Evolutionary conservation across 495 filamentous ascomycete genomes (phyloP).

Genomic region (Rhypophila decipiens): DNA sequence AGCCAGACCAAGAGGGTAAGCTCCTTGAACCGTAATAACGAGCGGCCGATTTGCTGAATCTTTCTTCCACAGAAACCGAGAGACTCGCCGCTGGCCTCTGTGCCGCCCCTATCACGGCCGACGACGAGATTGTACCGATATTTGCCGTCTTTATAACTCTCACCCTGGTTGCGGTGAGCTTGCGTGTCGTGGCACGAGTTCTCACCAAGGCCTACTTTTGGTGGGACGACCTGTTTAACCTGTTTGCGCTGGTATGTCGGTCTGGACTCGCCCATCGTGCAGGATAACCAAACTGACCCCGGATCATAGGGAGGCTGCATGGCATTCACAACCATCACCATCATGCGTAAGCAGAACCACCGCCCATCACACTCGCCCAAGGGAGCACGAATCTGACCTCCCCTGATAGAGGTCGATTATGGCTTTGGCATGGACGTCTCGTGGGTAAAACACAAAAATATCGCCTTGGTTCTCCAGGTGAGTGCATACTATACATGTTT

Average conservation of each 20-base stretch:
- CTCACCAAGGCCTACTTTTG: constrained; percentile 26
- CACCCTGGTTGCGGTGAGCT: constrained; percentile 14
- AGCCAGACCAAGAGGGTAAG: too few species aligned
- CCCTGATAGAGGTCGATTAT: constrained; percentile 24
- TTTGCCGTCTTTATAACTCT: constrained; percentile 18
- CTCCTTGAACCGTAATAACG: too few species aligned
- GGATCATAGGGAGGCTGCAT: constrained; percentile 9
- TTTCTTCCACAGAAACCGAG: constrained; percentile 12
- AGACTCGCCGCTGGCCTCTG: constrained; percentile 15
- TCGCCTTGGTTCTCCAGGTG: constrained; percentile 25
- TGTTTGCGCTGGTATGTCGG: constrained; percentile 17
- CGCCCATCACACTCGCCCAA: too few species aligned
- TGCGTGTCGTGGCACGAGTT: constrained; percentile 22
- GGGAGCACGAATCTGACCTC: neutral
- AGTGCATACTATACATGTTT: neutral
- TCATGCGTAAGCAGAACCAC: constrained; percentile 2
- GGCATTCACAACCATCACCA: constrained; percentile 9
- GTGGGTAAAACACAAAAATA: constrained; percentile 39
- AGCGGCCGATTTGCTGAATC: constrained; percentile 2
- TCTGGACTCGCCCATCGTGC: neutral
- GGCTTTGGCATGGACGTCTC: constrained; percentile 44
- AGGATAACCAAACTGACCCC: neutral
- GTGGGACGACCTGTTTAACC: constrained; percentile 28
- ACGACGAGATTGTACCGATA: constrained; percentile 10
- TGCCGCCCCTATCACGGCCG: neutral